A percentile compares a stretch with the other conserved stretches of the same genome.
phyloP scores from a whole-genome alignment of 768 basidiomycete genomes.

The Gymnopilus junonius region DNA sequence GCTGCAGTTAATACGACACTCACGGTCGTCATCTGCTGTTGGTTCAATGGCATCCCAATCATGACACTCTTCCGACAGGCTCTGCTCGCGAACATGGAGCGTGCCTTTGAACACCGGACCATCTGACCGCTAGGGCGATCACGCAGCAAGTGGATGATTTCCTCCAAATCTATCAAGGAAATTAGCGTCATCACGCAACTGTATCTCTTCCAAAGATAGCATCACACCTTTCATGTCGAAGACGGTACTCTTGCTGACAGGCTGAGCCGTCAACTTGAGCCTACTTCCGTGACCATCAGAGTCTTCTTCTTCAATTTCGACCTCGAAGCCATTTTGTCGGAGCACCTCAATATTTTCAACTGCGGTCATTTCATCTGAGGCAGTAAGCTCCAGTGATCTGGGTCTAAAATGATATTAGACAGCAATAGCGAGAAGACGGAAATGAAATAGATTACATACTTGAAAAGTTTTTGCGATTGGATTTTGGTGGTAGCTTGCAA shows the following conservation, averaged over 20 bases:
- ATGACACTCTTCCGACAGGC: conserved; percentile 97
- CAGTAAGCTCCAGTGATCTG: conserved; percentile 77
- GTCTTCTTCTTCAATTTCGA: conserved; percentile 58
- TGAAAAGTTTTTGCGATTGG: conserved; percentile 81
- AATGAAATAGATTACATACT: conserved; percentile 61
- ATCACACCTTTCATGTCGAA: conserved; percentile 84
- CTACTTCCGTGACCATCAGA: conserved; percentile 41
- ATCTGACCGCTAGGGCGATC: conserved; percentile 79
- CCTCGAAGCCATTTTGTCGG: conserved; percentile 87
- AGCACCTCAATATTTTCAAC: conserved; percentile 87
- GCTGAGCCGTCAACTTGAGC: conserved; percentile 78
- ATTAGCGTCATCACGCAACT: conserved; percentile 8
- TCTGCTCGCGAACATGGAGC: conserved; percentile 95
- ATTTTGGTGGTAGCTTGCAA: conserved; percentile 91
- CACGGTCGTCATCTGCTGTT: conserved; percentile 77
- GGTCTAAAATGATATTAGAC: conserved; percentile 53
- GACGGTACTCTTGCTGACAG: conserved; percentile 88
- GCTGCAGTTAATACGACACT: conserved; percentile 24
- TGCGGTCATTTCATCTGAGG: conserved; percentile 88
- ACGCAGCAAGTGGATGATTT: conserved; percentile 84
- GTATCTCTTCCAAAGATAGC: not conserved
- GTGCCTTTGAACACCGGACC: conserved; percentile 91
- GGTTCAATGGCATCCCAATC: conserved; percentile 86
- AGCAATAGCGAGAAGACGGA: not conserved
- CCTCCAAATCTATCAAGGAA: conserved; percentile 76